Evolutionary conservation across 208 protist genomes (phyloP), one percentile per base, ranked within the genome.

Genomic region (Angomonas ambiguus): DNA sequence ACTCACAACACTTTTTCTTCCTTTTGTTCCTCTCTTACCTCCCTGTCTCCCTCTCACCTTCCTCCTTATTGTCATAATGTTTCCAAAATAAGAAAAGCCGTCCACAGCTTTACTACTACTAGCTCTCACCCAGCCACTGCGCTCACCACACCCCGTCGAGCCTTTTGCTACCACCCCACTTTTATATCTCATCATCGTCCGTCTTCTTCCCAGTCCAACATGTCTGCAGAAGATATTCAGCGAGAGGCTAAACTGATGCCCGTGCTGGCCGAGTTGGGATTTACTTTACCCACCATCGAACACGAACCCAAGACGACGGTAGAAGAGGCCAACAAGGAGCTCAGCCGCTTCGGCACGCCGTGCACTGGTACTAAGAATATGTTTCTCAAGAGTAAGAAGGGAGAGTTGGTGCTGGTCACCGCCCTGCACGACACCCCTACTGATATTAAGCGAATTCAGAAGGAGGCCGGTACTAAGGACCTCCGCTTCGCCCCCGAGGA

Each of bases 361-460:
- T 83, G 75, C 68, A 65, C 65, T 25, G 85, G 84, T 62, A 88
- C 87, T 33, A 94, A 93, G 78, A 93, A 88, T 57, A 81, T 96
- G 62, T 96, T 96, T 62, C 71, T 96, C 32, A 96, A 95, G 81
- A 85, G 85, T 74, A 94, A 93, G 76, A 96, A 96, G 80, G 74
- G 71, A 30, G 86, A 93, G 58, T 65, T 96, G 24, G 87, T 94
- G 28, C 74, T 96, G 22, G 70, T 89, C 28, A 85, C 85, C 16
- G 80, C 91, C 8, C 66, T 94, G 22, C 62, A 77, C 60, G 78
- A 66, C 27, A 94, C 85, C 25, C 72, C 71, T 42, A 96, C 87
- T 10, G 83, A 86, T 68, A 79, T 95, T 53, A 94, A 95, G 76
- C 71, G 25, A 25, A 74, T 94, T 45, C 80, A 92, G 76, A 85